These are phyloP conservation scores for Neurospora sp. DNA, from an alignment of 495 filamentous ascomycete species.

Conservation along the genomic window DNA sequence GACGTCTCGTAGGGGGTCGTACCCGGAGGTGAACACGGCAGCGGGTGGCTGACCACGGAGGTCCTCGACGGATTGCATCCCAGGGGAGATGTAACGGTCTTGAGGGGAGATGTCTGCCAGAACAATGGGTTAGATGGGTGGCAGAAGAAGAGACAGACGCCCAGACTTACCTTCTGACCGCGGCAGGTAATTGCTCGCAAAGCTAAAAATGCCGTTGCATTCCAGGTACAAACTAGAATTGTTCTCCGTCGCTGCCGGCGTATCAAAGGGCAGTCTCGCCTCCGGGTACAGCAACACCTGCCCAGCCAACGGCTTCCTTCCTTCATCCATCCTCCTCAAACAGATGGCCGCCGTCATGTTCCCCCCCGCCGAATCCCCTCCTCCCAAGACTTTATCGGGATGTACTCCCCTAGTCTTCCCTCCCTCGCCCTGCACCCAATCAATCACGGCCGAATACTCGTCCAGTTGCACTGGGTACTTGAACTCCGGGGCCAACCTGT, in stretches of 20 bases:
- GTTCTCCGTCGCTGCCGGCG: conserved; percentile 23
- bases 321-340: conserved; percentile 17
- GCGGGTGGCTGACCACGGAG: conserved; percentile 15
- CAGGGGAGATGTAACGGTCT: conserved; percentile 15
- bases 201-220: conserved; percentile 29
- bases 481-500: conserved; percentile 28
- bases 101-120: conserved; percentile 3
- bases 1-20: conserved; percentile 28
- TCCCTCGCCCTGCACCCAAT: conserved; percentile 16
- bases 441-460: conserved; percentile 22
- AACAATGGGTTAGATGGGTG: neutral
- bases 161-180: conserved; percentile 6
- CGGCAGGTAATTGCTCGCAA: conserved; percentile 28
- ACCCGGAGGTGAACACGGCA: conserved; percentile 26
- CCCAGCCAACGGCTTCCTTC: conserved; percentile 11
- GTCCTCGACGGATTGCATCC: conserved; percentile 8
- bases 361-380: conserved; percentile 27
- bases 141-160: neutral
- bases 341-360: conserved; percentile 28
- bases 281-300: conserved; percentile 30
- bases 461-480: conserved; percentile 26
- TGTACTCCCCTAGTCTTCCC: conserved; percentile 15
- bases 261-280: conserved; percentile 27
- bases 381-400: conserved; percentile 15
- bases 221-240: conserved; percentile 25